Base-by-base conservation (phyloP, 2,329 filamentous ascomycete genomes). In the Clarireedia paspali region DNA sequence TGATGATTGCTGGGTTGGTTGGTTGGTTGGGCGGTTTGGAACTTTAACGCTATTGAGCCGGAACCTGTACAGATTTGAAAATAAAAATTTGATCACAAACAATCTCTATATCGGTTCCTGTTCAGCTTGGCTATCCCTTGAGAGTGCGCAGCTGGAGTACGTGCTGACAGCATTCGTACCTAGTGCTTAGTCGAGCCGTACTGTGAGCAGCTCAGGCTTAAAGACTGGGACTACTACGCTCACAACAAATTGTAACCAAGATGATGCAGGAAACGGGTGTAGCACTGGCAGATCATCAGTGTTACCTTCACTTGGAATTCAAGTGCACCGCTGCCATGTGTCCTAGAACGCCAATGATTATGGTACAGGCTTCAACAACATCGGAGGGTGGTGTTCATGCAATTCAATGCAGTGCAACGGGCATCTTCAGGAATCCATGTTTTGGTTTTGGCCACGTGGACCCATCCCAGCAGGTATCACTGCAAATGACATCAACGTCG, bases 361-460 rank as follows among this genome's bases (percentile, higher is more conserved):
- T 59, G 85, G 85, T 1, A 76, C 81, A 49, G 75, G 76, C 1
- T 89, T 90, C 73, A 89, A 90, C 67, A 74, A 74, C 3, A 78
- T 70, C 34, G 75, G 77, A 1, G 85, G 85, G 15, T 20, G 85
- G 85, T 20, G 77, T 88, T 4, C 88, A 86, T 63, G 84, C 83
- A 6, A 79, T 20, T 20, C 20, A 20, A 3, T 85, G 60, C 75
- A 20, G 20, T 85, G 60, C 75, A 85, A 64, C 92, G 88, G 87
- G 84, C 83, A 47, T 71, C 74, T 5, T 70, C 79, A 2, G 78
- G 77, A 55, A 88, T 95, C 68, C 82, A 77, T 53, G 75, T 94
- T 94, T 59, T 95, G 85, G 83, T 87, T 88, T 72, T 94, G 90
- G 70, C 73, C 82, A 2, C 81, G 86, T 24, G 72, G 71, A 30